Evolutionary conservation across 495 filamentous ascomycete species (phyloP), one percentile per base, ranked within the genome.

Genomic region (Cryomyces antarcticus): DNA sequence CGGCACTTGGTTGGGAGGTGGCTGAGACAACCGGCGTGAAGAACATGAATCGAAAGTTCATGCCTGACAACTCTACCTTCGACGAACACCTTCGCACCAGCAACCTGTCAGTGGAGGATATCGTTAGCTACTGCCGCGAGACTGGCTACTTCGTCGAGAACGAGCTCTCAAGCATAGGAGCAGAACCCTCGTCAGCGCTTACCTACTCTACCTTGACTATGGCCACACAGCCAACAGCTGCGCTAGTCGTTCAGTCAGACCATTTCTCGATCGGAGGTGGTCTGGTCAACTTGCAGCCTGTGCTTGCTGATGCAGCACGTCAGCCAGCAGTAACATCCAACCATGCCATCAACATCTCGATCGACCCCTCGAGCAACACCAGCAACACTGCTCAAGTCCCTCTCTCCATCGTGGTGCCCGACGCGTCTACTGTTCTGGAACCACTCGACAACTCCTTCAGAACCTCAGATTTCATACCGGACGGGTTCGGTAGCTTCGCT

Each of bases 1-100:
- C 42, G 30, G 46, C 46, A n/a, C 50, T 65, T 41, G 60, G 63
- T 17, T 72, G 62, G 61, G 28, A 55, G 38, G 28, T 46, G 28
- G 42, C 28, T 27, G 37, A 45, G 24, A 28, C 9, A 39, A 4
- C 11, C 24, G 38, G 3, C 38, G 38, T 13, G 27, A 39, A 11
- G 31, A 38, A 24, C 34, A 24, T 44, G 27, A 4, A 37, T 37
- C 42, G 42, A 35, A 27, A 37, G 24, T 45, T 41, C 46, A 7
- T 12, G 3, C 34, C 41, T 7, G 37, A 41, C 46, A 5, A 45
- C 35, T 35, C 24, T 33, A 3, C 42, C n/a, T 45, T 48, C 27
- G 36, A 34, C 6, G 28, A 12, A 2, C 28, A 24, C 33, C 38
- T 39, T 30, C 33, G 7, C 4, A 39, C 28, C 6, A 39, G 30